Conservation (phyloP, 345 rosid genomes). For the Erysimum cheiranthoides region DNA sequence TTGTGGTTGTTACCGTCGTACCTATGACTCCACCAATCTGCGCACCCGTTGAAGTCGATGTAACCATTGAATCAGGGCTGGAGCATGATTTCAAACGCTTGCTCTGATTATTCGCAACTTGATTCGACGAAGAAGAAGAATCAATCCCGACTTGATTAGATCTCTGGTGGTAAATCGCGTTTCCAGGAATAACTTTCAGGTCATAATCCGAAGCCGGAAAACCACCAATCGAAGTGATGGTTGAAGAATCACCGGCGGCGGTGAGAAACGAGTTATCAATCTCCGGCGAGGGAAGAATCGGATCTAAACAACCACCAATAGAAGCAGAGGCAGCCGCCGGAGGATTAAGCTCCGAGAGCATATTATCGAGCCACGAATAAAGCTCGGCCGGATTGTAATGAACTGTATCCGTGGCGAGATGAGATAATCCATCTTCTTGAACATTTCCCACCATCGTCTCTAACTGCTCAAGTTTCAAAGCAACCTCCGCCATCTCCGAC, state of each 20-base stretch:
- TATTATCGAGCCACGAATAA: slow-evolving; percentile 65
- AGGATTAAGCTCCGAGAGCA: slow-evolving; percentile 72
- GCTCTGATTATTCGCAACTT: slow-evolving; percentile 30
- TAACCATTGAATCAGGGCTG: slow-evolving; percentile 45
- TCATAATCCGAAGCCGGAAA: slow-evolving; percentile 62
- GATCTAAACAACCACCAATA: slow-evolving; percentile 7
- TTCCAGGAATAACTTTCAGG: slow-evolving; percentile 76
- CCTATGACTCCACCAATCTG: slow-evolving; percentile 39
- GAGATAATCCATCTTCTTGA: slow-evolving; percentile 66
- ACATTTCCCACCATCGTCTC: slow-evolving; percentile 69
- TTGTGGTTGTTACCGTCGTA: slow-evolving; percentile 28
- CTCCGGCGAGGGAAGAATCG: slow-evolving; percentile 16
- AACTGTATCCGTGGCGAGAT: slow-evolving; percentile 67
- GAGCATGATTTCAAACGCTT: slow-evolving; percentile 54
- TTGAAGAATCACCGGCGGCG: slow-evolving; percentile 51
- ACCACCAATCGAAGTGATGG: slow-evolving; percentile 51
- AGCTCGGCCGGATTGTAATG: slow-evolving; percentile 85
- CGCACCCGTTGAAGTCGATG: slow-evolving; percentile 35
- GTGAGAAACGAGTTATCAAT: slow-evolving; percentile 47
- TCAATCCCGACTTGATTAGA: slow-evolving; percentile 36
- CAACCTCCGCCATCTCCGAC: slow-evolving; percentile 91
- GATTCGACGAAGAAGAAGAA: slow-evolving; percentile 46
- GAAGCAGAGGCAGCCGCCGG: slow-evolving; percentile 19
- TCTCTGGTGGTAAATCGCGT: slow-evolving; percentile 55
- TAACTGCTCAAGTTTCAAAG: slow-evolving; percentile 78